Base-by-base conservation (phyloP, 1,284 basidiomycete species). In the Phlebopus sp. region DNA sequence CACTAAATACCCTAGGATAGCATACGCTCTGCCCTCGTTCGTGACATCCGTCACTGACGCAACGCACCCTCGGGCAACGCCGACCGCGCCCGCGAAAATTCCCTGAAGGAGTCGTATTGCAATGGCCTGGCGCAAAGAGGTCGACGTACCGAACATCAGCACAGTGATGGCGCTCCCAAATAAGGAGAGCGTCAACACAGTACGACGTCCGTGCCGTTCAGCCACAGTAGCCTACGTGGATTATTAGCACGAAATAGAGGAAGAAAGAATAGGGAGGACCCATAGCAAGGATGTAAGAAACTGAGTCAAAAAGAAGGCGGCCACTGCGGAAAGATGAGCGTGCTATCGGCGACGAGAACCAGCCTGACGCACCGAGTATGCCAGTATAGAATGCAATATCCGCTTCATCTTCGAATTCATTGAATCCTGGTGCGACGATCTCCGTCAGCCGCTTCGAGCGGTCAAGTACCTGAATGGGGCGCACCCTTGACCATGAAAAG, bases 21-120 rank as follows among this genome's bases (percentile, higher is more conserved):
- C 92, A 64, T 97, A 97, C 13, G 95, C 95, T 55, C 92, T 80
- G 30, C 90, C 91, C 68, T 97, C 94, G 66, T 97, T 97, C 47
- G 84, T 91, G 34, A 81, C 70, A 68, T 96, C 92, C 1, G 96
- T 96, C 49, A 99, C 79, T 52, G 89, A 87, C 18, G 91, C 75
- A 37, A 99, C 86, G 6, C 88, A 90, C 17, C 93, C 92, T 57
- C 94, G 80, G 36, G 92, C 92, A 15, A 97, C 94, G 25, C 93
- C 95, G 30, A 97, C 89, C 13, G 92, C 90, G 14, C 96, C 96
- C 9, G 91, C 94, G 64, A 98, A 99, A 37, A 98, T 80, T 21
- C 96, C 96, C 68, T 99, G 96, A 21, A 92, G 77, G 5, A 99
- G 75, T n/a, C 96, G 82, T 31, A 96, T 85, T 39, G 77, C 83